Conservation (phyloP, 345 rosid species). For the Euclidium syriacum region DNA sequence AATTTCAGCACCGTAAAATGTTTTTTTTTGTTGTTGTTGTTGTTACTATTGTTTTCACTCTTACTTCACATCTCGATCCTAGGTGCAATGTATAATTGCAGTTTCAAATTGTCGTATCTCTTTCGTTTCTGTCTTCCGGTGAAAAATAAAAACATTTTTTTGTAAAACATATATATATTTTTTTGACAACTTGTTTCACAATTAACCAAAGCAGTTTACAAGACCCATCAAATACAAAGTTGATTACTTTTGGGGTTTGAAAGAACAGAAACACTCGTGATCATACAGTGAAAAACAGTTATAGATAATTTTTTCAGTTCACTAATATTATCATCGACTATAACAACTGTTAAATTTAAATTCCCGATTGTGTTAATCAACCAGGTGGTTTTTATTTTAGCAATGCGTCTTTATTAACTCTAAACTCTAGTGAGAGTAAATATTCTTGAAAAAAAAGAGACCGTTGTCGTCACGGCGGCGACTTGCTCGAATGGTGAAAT, state of each 20-base stretch:
- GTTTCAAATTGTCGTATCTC: slow-evolving; percentile 1
- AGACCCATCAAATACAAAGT: background rate
- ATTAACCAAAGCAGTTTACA: background rate
- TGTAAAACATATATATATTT: too few relatives aligned
- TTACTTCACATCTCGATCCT: background rate
- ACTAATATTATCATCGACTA: too few relatives aligned
- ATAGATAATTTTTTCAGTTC: too few relatives aligned
- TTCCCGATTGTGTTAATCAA: background rate
- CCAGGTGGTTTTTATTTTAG: background rate
- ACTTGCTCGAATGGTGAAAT: slow-evolving; percentile 17
- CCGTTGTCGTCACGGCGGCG: slow-evolving; percentile 51
- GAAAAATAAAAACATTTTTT: background rate
- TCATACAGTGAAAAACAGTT: background rate
- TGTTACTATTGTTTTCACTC: slow-evolving; percentile 13
- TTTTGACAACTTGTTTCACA: too few relatives aligned
- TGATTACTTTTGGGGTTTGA: background rate
- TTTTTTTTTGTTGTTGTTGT: slow-evolving; percentile 6
- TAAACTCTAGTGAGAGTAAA: slow-evolving; percentile 17
- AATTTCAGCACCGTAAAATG: background rate
- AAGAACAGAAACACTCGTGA: slow-evolving; percentile 8
- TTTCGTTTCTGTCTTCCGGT: background rate
- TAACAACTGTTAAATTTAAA: too few relatives aligned
- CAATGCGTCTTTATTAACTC: background rate
- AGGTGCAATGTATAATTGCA: slow-evolving; percentile 11
- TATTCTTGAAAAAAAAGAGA: slow-evolving; percentile 7